Percentiles rank a stretch among this genome's conserved stretches.
Conservation (phyloP, 2,329 filamentous ascomycete genomes). For the Colletotrichum gloeosporioides region DNA sequence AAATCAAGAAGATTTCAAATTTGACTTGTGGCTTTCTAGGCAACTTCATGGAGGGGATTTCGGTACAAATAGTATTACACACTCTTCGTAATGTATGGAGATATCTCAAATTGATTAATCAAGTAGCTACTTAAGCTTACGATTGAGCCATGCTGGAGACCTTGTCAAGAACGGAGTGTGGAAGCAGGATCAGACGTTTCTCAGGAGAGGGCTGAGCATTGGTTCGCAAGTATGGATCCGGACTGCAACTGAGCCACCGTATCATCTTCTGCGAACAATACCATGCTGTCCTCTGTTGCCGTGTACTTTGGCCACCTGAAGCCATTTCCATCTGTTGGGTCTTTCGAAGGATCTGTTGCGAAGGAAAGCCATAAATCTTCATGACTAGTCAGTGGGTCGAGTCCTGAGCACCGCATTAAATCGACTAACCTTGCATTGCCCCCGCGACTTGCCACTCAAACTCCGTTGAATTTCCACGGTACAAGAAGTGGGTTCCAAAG, state of each 20-base stretch:
- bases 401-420: background rate
- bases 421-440: constrained; percentile 30
- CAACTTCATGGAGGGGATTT: background rate
- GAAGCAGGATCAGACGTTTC: background rate
- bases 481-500: constrained; percentile 33
- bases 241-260: background rate
- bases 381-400: background rate
- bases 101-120: background rate
- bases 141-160: background rate
- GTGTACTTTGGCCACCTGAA: constrained; percentile 29
- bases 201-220: constrained; percentile 25
- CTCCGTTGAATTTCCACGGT: constrained; percentile 31
- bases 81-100: background rate
- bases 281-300: constrained; percentile 21
- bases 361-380: constrained; percentile 32
- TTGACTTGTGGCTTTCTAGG: background rate
- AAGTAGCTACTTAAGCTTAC: background rate
- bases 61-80: background rate
- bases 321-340: constrained; percentile 21
- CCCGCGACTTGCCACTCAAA: constrained; percentile 32
- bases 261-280: constrained; percentile 24
- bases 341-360: constrained; percentile 22
- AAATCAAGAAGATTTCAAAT: background rate
- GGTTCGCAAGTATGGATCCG: background rate
- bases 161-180: background rate